Evolutionary conservation across 1,284 basidiomycete species (phyloP).

Genomic region (Termitomyces sp.): DNA sequence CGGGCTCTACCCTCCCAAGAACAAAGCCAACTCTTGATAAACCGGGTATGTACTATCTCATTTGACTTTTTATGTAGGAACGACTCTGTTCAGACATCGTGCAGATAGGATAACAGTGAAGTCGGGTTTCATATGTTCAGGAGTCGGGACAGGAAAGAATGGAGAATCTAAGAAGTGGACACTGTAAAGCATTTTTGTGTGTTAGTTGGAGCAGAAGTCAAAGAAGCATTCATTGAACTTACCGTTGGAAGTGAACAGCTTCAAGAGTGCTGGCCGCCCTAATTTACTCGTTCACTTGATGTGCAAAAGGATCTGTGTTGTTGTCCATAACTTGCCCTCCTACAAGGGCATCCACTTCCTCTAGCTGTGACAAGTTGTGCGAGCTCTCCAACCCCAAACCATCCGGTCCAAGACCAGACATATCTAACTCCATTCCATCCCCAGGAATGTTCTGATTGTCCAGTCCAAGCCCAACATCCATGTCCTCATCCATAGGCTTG

Average conservation of each 20-base stretch:
- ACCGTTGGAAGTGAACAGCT: neutral
- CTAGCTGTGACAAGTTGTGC: conserved; percentile 53
- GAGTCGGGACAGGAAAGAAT: neutral
- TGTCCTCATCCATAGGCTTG: conserved; percentile 41
- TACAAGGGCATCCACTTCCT: conserved; percentile 44
- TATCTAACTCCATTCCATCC: conserved; percentile 46
- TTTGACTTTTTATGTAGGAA: neutral
- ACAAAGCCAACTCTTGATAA: neutral
- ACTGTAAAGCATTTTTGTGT: neutral
- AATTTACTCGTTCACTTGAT: conserved; percentile 13
- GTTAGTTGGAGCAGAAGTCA: neutral
- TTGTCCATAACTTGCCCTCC: conserved; percentile 60
- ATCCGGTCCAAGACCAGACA: conserved; percentile 60
- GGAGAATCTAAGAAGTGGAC: neutral
- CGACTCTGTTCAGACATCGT: neutral
- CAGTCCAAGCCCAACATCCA: conserved; percentile 32
- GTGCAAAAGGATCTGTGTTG: conserved; percentile 52
- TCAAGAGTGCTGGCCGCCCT: neutral
- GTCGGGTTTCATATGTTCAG: neutral
- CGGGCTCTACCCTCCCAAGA: conserved; percentile 19
- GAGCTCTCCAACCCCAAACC: conserved; percentile 52
- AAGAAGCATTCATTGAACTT: neutral
- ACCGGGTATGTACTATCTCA: neutral
- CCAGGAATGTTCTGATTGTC: conserved; percentile 27
- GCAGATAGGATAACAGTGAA: neutral